Percentiles rank a stretch among this genome's conserved stretches.
Conservation (phyloP, 1,139 yeast genomes). For the Scheffersomyces insectosa region DNA sequence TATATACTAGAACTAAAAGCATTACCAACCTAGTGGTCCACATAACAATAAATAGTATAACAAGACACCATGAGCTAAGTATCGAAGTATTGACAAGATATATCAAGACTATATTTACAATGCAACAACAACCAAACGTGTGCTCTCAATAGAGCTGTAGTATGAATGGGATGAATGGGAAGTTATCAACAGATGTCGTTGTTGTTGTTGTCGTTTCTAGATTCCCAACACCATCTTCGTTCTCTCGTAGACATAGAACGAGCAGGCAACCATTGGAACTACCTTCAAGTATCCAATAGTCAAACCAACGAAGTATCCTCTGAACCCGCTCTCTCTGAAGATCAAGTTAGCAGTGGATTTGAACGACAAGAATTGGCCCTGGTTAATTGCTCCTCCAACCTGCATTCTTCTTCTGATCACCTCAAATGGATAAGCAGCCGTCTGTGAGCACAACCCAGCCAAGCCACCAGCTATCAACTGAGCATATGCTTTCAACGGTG, state of each 20-base stretch:
- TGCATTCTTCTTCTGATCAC: constrained; percentile 94
- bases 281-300: constrained; percentile 94
- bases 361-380: constrained; percentile 60
- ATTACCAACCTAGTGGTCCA: too few relatives aligned
- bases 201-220: background rate
- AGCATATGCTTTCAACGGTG: constrained; percentile 84
- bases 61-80: too few relatives aligned
- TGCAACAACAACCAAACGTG: too few relatives aligned
- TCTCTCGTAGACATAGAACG: constrained; percentile 91
- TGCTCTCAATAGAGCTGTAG: too few relatives aligned
- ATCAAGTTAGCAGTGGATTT: constrained; percentile 57
- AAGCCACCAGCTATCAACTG: constrained; percentile 92
- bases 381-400: constrained; percentile 79
- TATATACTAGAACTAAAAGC: too few relatives aligned
- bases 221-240: constrained; percentile 70
- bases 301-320: constrained; percentile 90
- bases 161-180: too few relatives aligned
- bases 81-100: too few relatives aligned
- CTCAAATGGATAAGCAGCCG: constrained; percentile 97
- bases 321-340: constrained; percentile 68
- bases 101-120: too few relatives aligned
- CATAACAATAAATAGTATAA: too few relatives aligned
- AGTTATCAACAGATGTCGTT: too few relatives aligned
- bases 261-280: constrained; percentile 96
- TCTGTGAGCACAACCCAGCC: constrained; percentile 93